Conservation (phyloP, 768 basidiomycete genomes). For the Crepidotus variabilis region DNA sequence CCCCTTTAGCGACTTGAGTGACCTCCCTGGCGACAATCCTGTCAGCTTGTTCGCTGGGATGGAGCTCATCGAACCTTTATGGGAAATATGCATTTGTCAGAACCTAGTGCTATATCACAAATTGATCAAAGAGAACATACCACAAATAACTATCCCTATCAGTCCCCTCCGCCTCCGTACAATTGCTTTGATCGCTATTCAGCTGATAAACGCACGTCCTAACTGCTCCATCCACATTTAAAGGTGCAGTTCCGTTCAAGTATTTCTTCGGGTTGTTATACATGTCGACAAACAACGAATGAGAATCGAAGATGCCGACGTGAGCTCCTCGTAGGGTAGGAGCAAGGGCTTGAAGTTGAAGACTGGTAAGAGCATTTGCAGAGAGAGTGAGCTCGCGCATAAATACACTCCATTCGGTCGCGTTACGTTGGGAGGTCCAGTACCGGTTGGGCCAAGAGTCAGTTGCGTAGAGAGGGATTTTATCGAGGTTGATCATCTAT, state of each 20-base stretch:
- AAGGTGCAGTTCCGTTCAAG: conserved; percentile 60
- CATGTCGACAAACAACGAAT: conserved; percentile 59
- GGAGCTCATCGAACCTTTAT: conserved; percentile 56
- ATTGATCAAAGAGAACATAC: conserved; percentile 27
- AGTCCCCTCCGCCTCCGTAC: conserved; percentile 36
- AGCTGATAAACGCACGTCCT: conserved; percentile 35
- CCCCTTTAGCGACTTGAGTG: conserved; percentile 40
- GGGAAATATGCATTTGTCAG: conserved; percentile 34
- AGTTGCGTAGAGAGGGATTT: conserved; percentile 41
- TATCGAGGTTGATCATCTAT: conserved; percentile 26
- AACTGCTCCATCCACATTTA: conserved; percentile 53
- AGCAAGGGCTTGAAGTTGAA: conserved; percentile 47
- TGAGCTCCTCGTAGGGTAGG: conserved; percentile 49
- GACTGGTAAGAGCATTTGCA: conserved; percentile 37
- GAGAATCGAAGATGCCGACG: conserved; percentile 61
- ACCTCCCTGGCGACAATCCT: conserved; percentile 52
- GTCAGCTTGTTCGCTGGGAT: conserved; percentile 57
- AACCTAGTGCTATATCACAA: conserved; percentile 35
- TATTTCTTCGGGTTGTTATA: conserved; percentile 45
- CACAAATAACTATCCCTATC: conserved; percentile 59
- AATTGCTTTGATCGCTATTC: conserved; percentile 18
- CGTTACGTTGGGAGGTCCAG: conserved; percentile 48
- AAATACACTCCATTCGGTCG: conserved; percentile 53
- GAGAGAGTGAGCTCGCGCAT: conserved; percentile 45
- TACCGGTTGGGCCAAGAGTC: conserved; percentile 46